These are phyloP conservation scores for Musa balbisiana DNA, from an alignment of 202 grass and related monocot species.

Conservation along the genomic window DNA sequence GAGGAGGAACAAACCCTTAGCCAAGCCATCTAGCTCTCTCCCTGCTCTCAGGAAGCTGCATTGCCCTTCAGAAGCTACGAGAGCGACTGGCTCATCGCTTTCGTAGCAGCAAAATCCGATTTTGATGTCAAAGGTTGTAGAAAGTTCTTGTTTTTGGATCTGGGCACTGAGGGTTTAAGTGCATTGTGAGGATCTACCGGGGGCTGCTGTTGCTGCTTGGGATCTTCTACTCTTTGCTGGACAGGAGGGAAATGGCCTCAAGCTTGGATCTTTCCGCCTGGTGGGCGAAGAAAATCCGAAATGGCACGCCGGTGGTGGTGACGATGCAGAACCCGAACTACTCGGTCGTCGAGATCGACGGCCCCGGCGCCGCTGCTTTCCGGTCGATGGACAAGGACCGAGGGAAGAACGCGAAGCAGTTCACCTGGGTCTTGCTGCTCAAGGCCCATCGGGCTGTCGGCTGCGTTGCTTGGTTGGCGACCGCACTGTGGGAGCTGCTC, in stretches of 20 bases:
- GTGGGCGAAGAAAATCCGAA: conserved; percentile 12
- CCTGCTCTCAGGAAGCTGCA: background rate
- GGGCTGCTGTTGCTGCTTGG: background rate
- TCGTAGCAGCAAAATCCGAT: background rate
- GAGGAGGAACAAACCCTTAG: background rate
- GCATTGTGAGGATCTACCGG: background rate
- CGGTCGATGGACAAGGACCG: conserved; percentile 22
- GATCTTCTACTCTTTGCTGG: background rate
- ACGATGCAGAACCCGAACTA: conserved; percentile 35
- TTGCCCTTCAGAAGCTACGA: background rate
- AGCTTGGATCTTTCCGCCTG: conserved; percentile 11
- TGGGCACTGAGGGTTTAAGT: background rate
- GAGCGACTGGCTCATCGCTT: background rate
- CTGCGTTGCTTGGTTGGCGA: conserved; percentile 16
- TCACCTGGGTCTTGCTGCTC: conserved; percentile 33
- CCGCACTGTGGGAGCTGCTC: conserved; percentile 19
- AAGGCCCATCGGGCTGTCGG: conserved; percentile 22
- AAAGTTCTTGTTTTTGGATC: conserved; percentile 4
- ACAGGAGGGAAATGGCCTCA: background rate
- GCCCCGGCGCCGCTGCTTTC: background rate
- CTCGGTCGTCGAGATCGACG: conserved; percentile 28
- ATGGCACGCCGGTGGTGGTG: conserved; percentile 15
- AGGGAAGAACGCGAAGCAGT: conserved; percentile 28
- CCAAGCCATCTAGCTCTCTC: background rate
- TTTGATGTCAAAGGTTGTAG: conserved; percentile 5